Evolutionary conservation across 2,329 filamentous ascomycete genomes (phyloP).

Genomic region (Xylogone sp.): DNA sequence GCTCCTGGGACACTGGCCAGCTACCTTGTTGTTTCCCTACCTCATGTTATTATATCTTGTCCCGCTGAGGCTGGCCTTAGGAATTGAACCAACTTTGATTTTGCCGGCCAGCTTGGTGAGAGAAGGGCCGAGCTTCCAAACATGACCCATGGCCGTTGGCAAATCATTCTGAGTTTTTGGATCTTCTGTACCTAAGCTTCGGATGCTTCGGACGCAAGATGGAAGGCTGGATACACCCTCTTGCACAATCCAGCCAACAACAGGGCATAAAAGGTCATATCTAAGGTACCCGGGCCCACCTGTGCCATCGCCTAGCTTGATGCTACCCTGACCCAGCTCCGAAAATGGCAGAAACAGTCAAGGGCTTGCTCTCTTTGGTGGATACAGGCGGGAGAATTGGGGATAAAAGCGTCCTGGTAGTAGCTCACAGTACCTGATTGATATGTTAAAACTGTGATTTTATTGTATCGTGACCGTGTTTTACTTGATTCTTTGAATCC

Average conservation of each 20-base stretch:
- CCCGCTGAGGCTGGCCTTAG: not conserved
- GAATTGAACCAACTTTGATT: not conserved
- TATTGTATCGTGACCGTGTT: too few relatives aligned
- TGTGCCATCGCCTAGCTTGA: not conserved
- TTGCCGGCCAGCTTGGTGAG: not conserved
- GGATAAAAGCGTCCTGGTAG: too few relatives aligned
- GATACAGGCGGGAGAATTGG: too few relatives aligned
- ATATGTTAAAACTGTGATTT: too few relatives aligned
- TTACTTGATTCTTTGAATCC: too few relatives aligned
- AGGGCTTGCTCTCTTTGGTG: too few relatives aligned
- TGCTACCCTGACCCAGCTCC: not conserved
- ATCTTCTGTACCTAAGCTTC: not conserved
- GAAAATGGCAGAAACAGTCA: not conserved
- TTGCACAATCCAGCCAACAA: not conserved
- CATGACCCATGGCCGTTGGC: not conserved
- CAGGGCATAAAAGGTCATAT: not conserved
- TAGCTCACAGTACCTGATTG: too few relatives aligned
- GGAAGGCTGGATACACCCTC: not conserved
- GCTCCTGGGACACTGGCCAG: not conserved
- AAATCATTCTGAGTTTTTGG: not conserved
- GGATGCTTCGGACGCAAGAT: not conserved
- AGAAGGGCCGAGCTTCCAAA: not conserved
- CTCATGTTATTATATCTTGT: not conserved
- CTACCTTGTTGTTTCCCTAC: not conserved
- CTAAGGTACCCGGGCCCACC: not conserved